Conservation (phyloP, 148 eudicot species). For the Silene uniflora region DNA sequence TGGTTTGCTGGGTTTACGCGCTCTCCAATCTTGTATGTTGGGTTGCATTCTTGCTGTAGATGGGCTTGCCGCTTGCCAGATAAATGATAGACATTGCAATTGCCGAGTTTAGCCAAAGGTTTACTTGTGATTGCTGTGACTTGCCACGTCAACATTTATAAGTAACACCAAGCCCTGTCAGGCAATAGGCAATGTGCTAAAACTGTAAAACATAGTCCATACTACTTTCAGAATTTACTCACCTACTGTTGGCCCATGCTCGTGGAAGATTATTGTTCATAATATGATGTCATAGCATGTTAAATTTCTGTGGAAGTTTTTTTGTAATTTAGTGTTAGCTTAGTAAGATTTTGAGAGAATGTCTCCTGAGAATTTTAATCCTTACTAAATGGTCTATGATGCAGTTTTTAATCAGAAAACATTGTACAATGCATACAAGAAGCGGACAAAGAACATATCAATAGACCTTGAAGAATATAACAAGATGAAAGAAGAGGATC, state of each 20-base stretch:
- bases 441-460: conserved; percentile 68
- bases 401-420: conserved; percentile 92
- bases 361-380: background rate
- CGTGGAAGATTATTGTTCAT: background rate
- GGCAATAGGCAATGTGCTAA: background rate
- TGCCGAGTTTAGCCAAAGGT: background rate
- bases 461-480: conserved; percentile 78
- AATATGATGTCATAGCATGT: background rate
- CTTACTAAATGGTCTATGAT: conserved; percentile 12
- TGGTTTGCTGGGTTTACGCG: background rate
- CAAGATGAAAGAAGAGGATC: conserved; percentile 86
- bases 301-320: background rate
- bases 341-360: background rate
- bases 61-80: conserved; percentile 5
- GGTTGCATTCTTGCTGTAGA: background rate
- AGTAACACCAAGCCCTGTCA: background rate
- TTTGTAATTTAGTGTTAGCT: background rate
- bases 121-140: background rate
- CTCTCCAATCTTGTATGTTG: background rate
- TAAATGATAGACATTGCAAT: background rate
- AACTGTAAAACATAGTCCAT: too few relatives aligned
- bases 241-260: background rate
- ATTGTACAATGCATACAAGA: conserved; percentile 85
- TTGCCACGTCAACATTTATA: background rate
- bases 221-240: too few relatives aligned